Evolutionary conservation across 805 yeast genomes (phyloP), one percentile per base, ranked within the genome.

Genomic region (Yarrowia porcina): DNA sequence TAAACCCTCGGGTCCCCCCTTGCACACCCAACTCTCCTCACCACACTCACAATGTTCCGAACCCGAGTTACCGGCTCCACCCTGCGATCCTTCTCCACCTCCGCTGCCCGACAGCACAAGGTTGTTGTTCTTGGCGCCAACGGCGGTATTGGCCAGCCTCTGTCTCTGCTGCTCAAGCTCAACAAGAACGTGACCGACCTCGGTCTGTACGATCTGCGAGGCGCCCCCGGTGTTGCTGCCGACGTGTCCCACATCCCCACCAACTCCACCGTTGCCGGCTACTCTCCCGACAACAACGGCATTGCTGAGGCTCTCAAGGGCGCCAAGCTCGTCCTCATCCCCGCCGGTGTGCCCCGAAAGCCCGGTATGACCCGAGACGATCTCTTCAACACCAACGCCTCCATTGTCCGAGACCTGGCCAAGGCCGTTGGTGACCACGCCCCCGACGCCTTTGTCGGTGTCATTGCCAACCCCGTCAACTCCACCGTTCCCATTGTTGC

Each of bases 361-460:
- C 96, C 96, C 42, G 96, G 96, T 64, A 89, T 89, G 96, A 88
- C 96, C 65, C 85, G 96, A 77, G 96, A 89, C 74, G 96, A 89
- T 71, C 81, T 89, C 73, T 89, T 89, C 82, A 83, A 83, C 75
- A 87, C 88, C 76, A 89, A 89, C 72, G 94, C 96, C 8, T 83
- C 87, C 35, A 91, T 91, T 73, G 87, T 91, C 66, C 82, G 83
- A 67, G 84, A 82, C 65, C 78, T 91, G 65, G 88, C 93, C 38
- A 83, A 82, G 67, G 90, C 89, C 13, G 85, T 90, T 69, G 94
- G 96, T 54, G 78, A 78, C 67, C 69, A 73, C 72, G 84, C 89
- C 63, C 92, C 94, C 65, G 79, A 83, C 67, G 94, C 96, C 0
- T 84, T 87, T 69, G 84, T 90, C 18, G 80, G 90, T 71, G 83